A percentile compares a stretch with the other conserved stretches of the same genome.
phyloP scores from a whole-genome alignment of 176 grass and related monocot genomes.

The Tillandsia fasciculata region DNA sequence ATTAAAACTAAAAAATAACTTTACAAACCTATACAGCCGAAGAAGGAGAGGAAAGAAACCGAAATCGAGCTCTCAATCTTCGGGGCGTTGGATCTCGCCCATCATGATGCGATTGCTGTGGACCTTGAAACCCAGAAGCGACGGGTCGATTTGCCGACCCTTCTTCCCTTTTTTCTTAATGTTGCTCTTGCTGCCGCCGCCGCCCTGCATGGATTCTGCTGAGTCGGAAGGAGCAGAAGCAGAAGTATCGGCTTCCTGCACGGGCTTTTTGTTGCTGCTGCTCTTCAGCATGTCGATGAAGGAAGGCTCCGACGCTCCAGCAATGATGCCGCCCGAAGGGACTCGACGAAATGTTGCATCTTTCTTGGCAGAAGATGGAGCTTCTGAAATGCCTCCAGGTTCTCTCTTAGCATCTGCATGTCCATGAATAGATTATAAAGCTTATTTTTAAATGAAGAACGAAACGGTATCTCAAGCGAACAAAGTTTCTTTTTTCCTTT shows the following conservation, averaged over 20 bases:
- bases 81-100: conserved; percentile 93
- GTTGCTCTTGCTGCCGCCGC: conserved; percentile 45
- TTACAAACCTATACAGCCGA: conserved; percentile 4
- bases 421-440: neutral
- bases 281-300: conserved; percentile 96
- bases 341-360: neutral
- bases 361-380: neutral
- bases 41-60: neutral
- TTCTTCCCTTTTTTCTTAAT: conserved; percentile 87
- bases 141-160: conserved; percentile 93
- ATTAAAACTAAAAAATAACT: neutral
- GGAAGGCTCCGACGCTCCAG: conserved; percentile 53
- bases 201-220: conserved; percentile 22
- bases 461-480: too few relatives aligned
- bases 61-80: conserved; percentile 28
- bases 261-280: conserved; percentile 90
- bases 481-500: too few relatives aligned
- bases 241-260: conserved; percentile 13
- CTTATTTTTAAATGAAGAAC: too few relatives aligned
- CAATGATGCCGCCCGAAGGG: conserved; percentile 27
- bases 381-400: neutral
- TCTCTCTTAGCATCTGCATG: neutral
- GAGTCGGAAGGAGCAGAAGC: conserved; percentile 32
- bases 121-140: conserved; percentile 96
- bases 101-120: conserved; percentile 99